These are phyloP conservation scores for Psilocybe tampanensis DNA, from an alignment of 768 basidiomycete genomes.

Conservation along the genomic window DNA sequence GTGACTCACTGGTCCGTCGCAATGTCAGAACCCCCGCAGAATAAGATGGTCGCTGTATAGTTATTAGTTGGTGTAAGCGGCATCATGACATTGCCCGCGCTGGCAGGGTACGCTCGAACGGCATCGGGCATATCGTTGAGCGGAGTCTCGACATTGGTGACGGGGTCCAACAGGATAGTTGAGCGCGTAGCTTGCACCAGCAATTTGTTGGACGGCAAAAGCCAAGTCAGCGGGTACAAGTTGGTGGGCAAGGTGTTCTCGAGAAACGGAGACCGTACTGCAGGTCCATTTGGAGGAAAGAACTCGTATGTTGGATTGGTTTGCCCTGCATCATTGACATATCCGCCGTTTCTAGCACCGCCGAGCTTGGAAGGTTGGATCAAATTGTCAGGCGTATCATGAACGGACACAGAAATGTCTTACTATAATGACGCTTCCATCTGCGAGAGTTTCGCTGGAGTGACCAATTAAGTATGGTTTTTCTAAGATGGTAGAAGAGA, in stretches of 20 bases:
- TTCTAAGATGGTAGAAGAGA: not conserved
- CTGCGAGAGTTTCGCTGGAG: constrained; percentile 59
- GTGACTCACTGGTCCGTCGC: constrained; percentile 42
- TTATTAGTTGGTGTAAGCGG: constrained; percentile 81
- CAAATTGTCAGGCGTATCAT: not conserved
- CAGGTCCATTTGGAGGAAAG: constrained; percentile 62
- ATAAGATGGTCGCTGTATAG: constrained; percentile 79
- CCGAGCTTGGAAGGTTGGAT: constrained; percentile 48
- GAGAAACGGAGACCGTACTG: constrained; percentile 67
- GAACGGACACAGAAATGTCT: constrained; percentile 15
- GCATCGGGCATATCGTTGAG: constrained; percentile 68
- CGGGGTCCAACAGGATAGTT: constrained; percentile 65
- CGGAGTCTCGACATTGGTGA: constrained; percentile 52
- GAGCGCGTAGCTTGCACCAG: constrained; percentile 65
- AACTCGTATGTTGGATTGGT: constrained; percentile 82
- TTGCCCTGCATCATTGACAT: constrained; percentile 66
- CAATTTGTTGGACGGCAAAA: constrained; percentile 65
- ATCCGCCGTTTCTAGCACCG: constrained; percentile 64
- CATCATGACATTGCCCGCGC: constrained; percentile 74
- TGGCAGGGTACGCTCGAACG: constrained; percentile 72
- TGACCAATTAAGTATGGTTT: not conserved
- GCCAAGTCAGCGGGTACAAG: constrained; percentile 72
- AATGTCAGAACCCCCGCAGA: constrained; percentile 80
- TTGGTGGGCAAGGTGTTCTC: constrained; percentile 71
- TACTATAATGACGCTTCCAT: constrained; percentile 64